These are phyloP conservation scores for Pharnaceum exiguum DNA, from an alignment of 148 eudicot species.

Conservation along the genomic window DNA sequence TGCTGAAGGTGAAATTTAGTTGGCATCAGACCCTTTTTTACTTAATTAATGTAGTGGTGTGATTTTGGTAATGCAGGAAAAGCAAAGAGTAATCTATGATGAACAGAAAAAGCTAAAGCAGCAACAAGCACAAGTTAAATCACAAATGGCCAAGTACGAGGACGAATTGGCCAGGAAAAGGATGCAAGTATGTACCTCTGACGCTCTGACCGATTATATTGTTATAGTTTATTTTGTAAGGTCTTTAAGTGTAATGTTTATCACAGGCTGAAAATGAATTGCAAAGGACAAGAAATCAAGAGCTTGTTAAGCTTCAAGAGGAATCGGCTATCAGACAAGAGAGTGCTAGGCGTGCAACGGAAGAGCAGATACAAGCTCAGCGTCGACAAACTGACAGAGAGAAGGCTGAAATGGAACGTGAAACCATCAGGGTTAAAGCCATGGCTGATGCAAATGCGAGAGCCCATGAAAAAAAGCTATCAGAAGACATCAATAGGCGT, in stretches of 20 bases:
- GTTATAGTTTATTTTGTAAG: neutral
- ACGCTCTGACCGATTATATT: no score
- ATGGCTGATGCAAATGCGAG: constrained; percentile 93
- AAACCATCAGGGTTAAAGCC: constrained; percentile 82
- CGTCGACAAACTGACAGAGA: constrained; percentile 91
- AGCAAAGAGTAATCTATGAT: constrained; percentile 71
- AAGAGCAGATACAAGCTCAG: constrained; percentile 90
- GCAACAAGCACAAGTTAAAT: constrained; percentile 69
- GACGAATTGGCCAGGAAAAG: constrained; percentile 84
- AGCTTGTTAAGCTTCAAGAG: constrained; percentile 86
- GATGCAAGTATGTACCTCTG: constrained; percentile 49
- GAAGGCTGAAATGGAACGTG: constrained; percentile 91
- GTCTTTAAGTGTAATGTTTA: neutral
- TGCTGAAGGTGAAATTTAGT: no score
- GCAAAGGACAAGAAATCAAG: constrained; percentile 78
- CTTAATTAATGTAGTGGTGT: no score
- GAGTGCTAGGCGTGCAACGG: constrained; percentile 76
- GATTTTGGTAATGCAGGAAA: constrained; percentile 85
- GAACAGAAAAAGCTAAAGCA: constrained; percentile 85
- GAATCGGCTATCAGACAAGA: constrained; percentile 74
- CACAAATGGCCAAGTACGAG: constrained; percentile 83
- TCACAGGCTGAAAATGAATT: constrained; percentile 75
- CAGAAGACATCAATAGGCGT: constrained; percentile 83
- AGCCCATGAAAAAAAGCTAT: constrained; percentile 83
- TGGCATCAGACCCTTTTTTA: no score